Evolutionary conservation across 106 monocot genomes (phyloP).

Genomic region (Dendrobium officinale): DNA sequence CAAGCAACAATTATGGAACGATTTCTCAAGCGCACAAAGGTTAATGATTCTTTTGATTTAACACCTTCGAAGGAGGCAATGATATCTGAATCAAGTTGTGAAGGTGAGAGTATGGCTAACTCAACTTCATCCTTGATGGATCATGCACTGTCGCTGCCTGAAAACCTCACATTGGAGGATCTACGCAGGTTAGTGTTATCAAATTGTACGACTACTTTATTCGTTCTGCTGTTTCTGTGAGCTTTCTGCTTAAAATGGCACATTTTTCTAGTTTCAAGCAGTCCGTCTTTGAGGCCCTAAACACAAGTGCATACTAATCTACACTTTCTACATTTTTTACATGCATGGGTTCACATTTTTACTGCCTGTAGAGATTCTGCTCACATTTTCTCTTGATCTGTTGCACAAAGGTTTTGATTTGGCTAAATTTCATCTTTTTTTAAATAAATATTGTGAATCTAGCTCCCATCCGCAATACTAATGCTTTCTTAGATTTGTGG

Average conservation of each 20-base stretch:
- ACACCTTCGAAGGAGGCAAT: neutral
- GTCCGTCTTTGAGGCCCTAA: neutral
- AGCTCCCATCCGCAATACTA: no score
- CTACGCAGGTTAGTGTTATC: conserved; percentile 39
- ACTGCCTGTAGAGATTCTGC: neutral
- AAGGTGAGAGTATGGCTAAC: conserved; percentile 11
- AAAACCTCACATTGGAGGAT: conserved; percentile 20
- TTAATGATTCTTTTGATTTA: conserved; percentile 11
- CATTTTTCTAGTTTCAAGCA: neutral
- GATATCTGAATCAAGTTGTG: conserved; percentile 5
- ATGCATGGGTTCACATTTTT: neutral
- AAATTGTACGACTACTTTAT: neutral
- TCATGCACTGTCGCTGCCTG: conserved; percentile 29
- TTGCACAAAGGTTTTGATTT: neutral
- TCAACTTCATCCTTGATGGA: conserved; percentile 57
- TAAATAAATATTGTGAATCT: no score
- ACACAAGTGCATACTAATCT: neutral
- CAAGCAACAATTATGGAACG: conserved; percentile 89
- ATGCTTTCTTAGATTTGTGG: no score
- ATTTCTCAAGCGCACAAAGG: conserved; percentile 56
- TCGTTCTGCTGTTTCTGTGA: neutral
- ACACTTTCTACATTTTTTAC: neutral
- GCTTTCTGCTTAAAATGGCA: neutral
- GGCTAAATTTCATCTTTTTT: neutral
- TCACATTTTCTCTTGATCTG: neutral